Percentiles rank a stretch among this genome's conserved stretches.
Evolutionary conservation across 306 rosid genomes (phyloP).

Genomic region (Arachis hypogaea): DNA sequence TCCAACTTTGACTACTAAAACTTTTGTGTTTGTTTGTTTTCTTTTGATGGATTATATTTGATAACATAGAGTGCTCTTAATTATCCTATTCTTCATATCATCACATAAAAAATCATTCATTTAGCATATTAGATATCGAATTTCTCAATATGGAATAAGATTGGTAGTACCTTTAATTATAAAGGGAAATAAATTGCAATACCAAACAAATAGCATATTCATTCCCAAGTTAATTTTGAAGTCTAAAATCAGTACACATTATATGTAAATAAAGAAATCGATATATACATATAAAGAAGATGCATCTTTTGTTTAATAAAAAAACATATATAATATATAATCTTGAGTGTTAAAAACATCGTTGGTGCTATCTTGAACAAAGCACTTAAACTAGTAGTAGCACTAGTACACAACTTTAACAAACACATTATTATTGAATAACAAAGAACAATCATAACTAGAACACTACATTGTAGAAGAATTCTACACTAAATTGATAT

Average conservation of each 20-base stretch:
- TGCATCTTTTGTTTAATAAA: conserved; percentile 10
- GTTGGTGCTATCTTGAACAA: background rate
- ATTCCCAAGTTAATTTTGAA: background rate
- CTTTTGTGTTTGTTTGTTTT: background rate
- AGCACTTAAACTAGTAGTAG: background rate
- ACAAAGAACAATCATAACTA: background rate
- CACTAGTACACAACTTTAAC: background rate
- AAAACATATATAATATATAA: background rate
- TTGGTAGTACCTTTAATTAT: too few species aligned
- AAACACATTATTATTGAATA: background rate
- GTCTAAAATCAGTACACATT: conserved; percentile 9
- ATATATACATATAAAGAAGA: background rate
- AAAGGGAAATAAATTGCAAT: too few species aligned
- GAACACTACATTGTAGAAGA: background rate
- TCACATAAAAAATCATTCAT: too few species aligned
- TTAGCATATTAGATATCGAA: too few species aligned
- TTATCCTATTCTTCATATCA: too few species aligned
- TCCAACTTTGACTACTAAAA: conserved; percentile 7
- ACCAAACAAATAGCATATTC: too few species aligned
- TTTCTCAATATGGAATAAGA: too few species aligned
- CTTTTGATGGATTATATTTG: too few species aligned
- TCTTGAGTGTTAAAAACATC: too few species aligned
- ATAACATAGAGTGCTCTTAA: background rate
- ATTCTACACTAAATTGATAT: background rate
- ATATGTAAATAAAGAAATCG: background rate